These are phyloP conservation scores for Neolentinus lepideus DNA, from an alignment of 1,284 basidiomycete genomes.

Conservation along the genomic window DNA sequence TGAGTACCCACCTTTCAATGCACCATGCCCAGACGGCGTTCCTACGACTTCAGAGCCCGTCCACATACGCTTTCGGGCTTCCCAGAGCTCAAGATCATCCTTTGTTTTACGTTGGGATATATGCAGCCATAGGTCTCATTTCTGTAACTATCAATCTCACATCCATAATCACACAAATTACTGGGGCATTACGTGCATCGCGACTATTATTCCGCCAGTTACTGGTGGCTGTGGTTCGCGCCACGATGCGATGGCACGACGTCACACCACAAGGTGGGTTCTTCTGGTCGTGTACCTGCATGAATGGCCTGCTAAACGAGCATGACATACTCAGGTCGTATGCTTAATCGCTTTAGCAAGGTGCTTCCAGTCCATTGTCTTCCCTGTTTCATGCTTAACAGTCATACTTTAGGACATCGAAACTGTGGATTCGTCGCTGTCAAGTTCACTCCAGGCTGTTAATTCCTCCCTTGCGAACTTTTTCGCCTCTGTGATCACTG, in stretches of 20 bases:
- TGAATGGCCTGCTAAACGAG: too few species aligned
- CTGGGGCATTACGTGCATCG: constrained; percentile 55
- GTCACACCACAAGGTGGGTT: constrained; percentile 41
- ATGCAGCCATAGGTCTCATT: constrained; percentile 45
- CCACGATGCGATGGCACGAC: constrained; percentile 51
- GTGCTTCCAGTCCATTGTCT: constrained; percentile 16
- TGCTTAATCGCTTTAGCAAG: constrained; percentile 64
- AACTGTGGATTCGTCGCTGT: constrained; percentile 70
- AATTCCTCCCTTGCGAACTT: constrained; percentile 70
- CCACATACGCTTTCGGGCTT: constrained; percentile 13
- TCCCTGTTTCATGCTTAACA: constrained; percentile 3
- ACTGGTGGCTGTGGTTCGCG: constrained; percentile 51
- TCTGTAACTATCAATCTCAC: constrained; percentile 38
- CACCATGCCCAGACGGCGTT: constrained; percentile 22
- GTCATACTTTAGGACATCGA: constrained; percentile 55
- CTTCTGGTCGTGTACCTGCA: too few species aligned
- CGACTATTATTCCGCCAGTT: constrained; percentile 50
- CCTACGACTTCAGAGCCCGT: constrained; percentile 13
- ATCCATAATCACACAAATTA: constrained; percentile 47
- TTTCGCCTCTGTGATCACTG: constrained; percentile 57
- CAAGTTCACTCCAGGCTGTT: constrained; percentile 62
- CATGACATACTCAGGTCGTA: constrained; percentile 31
- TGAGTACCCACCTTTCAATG: constrained; percentile 32
- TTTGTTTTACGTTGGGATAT: constrained; percentile 58
- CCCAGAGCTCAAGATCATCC: constrained; percentile 47